Conservation (phyloP, 176 grass and related monocot species). For the Tillandsia fasciculata region DNA sequence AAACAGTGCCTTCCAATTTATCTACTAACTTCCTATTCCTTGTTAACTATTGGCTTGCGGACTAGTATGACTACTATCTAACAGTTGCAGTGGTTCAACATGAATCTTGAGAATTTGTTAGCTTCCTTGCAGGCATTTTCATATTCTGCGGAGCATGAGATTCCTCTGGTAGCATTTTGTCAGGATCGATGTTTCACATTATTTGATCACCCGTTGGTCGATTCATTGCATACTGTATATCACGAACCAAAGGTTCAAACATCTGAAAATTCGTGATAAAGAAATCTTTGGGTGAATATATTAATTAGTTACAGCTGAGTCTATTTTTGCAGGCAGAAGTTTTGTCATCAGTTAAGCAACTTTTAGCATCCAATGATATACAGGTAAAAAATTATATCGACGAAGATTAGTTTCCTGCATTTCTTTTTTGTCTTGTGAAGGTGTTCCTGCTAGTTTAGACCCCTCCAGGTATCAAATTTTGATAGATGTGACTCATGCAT, state of each 20-base stretch:
- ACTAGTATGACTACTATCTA: background rate
- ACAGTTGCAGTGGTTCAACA: background rate
- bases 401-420: too few relatives aligned
- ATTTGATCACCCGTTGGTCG: constrained; percentile 79
- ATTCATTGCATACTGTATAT: constrained; percentile 76
- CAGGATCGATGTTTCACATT: constrained; percentile 78
- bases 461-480: too few relatives aligned
- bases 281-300: background rate
- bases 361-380: constrained; percentile 64
- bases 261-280: background rate
- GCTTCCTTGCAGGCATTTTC: constrained; percentile 52
- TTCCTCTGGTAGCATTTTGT: constrained; percentile 93
- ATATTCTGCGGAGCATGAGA: constrained; percentile 73
- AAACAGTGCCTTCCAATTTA: too few relatives aligned
- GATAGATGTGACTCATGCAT: background rate
- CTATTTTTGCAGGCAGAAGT: constrained; percentile 66
- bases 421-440: background rate
- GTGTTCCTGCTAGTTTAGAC: too few relatives aligned
- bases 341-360: constrained; percentile 57
- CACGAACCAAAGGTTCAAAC: constrained; percentile 76
- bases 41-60: too few relatives aligned
- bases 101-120: background rate
- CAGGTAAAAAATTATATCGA: constrained; percentile 32
- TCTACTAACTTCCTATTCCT: too few relatives aligned
- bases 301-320: constrained; percentile 19